A percentile compares a stretch with the other conserved stretches of the same genome.
These are phyloP conservation scores for Botrytis fragariae DNA, from an alignment of 2,329 filamentous ascomycete species.

Conservation along the genomic window DNA sequence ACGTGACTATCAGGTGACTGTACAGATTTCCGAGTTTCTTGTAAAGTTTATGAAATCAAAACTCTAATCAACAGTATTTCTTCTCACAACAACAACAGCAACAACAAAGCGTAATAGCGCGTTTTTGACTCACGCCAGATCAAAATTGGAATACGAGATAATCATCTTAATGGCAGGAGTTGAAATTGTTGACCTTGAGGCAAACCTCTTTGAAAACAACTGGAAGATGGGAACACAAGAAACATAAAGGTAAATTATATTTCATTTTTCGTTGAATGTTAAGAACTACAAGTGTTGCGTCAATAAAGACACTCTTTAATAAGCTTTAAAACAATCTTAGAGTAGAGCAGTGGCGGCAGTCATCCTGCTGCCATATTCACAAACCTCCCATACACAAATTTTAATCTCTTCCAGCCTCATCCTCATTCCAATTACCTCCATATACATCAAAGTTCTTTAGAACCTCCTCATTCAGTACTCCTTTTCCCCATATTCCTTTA, in stretches of 20 bases:
- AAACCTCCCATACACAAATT: neutral
- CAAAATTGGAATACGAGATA: neutral
- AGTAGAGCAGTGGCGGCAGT: too few relatives aligned
- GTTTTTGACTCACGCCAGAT: neutral
- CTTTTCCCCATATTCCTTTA: neutral
- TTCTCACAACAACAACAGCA: neutral
- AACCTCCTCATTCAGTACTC: neutral
- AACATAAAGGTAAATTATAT: neutral
- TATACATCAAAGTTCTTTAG: neutral
- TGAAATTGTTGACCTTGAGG: too few relatives aligned
- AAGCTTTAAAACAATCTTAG: neutral
- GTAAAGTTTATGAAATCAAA: neutral
- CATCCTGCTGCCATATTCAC: neutral
- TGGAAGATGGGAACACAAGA: neutral
- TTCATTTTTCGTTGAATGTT: neutral
- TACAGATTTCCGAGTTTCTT: neutral
- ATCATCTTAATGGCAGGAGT: neutral
- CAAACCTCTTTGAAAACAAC: neutral
- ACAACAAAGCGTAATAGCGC: neutral
- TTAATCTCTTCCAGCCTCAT: too few relatives aligned
- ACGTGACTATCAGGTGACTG: neutral
- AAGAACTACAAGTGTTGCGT: neutral
- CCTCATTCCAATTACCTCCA: neutral
- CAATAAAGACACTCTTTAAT: neutral
- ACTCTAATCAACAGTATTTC: neutral